phyloP scores from a whole-genome alignment of 768 basidiomycete genomes.

The Boletus subcaerulescens region DNA sequence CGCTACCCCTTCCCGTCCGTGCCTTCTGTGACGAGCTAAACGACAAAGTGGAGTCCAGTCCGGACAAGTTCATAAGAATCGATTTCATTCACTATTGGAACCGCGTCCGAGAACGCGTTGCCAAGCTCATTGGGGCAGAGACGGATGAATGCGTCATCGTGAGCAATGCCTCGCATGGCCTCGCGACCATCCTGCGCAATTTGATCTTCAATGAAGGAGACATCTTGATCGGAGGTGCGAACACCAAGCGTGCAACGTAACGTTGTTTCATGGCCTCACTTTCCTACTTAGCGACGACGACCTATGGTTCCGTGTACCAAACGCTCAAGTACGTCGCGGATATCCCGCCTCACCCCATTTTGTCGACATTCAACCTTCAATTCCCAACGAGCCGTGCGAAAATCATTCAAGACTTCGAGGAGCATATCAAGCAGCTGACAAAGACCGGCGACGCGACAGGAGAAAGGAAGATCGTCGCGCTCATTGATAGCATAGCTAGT shows the following conservation, averaged over 20 bases:
- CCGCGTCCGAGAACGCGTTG: slow-evolving; percentile 44
- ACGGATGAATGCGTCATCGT: slow-evolving; percentile 57
- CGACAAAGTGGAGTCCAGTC: slow-evolving; percentile 47
- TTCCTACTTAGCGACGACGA: slow-evolving; percentile 45
- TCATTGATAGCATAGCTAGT: slow-evolving; percentile 68
- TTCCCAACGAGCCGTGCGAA: slow-evolving; percentile 57
- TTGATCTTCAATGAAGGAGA: slow-evolving; percentile 54
- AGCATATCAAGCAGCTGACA: slow-evolving; percentile 33
- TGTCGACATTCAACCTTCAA: slow-evolving; percentile 46
- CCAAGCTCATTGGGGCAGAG: slow-evolving; percentile 48
- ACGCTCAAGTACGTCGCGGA: slow-evolving; percentile 56
- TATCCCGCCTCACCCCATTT: slow-evolving; percentile 47
- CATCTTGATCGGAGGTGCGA: slow-evolving; percentile 49
- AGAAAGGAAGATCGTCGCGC: slow-evolving; percentile 52
- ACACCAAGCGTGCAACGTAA: background rate
- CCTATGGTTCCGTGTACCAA: slow-evolving; percentile 53
- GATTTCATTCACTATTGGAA: slow-evolving; percentile 34
- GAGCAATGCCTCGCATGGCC: slow-evolving; percentile 29
- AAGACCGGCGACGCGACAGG: slow-evolving; percentile 16
- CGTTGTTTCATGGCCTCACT: background rate
- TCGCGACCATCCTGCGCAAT: slow-evolving; percentile 67
- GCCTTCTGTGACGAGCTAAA: slow-evolving; percentile 42
- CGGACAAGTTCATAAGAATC: slow-evolving; percentile 53
- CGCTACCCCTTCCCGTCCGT: slow-evolving; percentile 51
- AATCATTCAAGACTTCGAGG: slow-evolving; percentile 51